Evolutionary conservation across 306 rosid species (phyloP).

Genomic region (Gillenia trifoliata): DNA sequence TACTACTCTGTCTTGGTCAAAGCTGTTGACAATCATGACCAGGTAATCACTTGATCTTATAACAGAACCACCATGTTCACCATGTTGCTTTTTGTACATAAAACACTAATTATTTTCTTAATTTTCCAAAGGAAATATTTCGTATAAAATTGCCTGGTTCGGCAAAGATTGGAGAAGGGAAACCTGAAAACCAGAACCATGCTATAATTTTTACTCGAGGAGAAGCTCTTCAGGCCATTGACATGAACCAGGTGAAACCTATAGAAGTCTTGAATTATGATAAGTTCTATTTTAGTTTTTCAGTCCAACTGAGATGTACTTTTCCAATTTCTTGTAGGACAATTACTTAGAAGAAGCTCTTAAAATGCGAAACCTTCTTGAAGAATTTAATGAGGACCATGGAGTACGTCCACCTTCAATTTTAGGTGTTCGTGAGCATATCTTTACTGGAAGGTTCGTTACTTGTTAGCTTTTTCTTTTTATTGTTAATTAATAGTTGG

Average conservation of each 20-base stretch:
- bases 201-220: constrained; percentile 91
- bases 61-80: constrained; percentile 6
- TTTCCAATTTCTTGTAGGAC: constrained; percentile 53
- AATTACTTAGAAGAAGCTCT: constrained; percentile 98
- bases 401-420: constrained; percentile 94
- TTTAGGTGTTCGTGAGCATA: constrained; percentile 96
- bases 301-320: constrained; percentile 26
- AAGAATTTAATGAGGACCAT: constrained; percentile 93
- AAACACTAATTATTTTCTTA: constrained; percentile 27
- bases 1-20: constrained; percentile 90
- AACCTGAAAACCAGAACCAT: constrained; percentile 98
- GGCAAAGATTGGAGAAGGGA: constrained; percentile 94
- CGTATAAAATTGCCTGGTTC: constrained; percentile 87
- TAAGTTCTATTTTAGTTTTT: constrained; percentile 16
- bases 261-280: constrained; percentile 16
- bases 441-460: constrained; percentile 92
- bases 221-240: constrained; percentile 96
- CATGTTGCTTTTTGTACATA: background rate
- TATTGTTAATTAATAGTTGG: constrained; percentile 10
- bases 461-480: background rate
- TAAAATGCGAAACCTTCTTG: constrained; percentile 96
- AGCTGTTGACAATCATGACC: constrained; percentile 86
- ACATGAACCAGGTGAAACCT: constrained; percentile 86
- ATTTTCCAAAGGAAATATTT: constrained; percentile 71
- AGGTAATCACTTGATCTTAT: constrained; percentile 44